A percentile compares a stretch with the other conserved stretches of the same genome.
Conservation (phyloP, 805 yeast species). For the Kluyveromyces dobzhanskii region DNA sequence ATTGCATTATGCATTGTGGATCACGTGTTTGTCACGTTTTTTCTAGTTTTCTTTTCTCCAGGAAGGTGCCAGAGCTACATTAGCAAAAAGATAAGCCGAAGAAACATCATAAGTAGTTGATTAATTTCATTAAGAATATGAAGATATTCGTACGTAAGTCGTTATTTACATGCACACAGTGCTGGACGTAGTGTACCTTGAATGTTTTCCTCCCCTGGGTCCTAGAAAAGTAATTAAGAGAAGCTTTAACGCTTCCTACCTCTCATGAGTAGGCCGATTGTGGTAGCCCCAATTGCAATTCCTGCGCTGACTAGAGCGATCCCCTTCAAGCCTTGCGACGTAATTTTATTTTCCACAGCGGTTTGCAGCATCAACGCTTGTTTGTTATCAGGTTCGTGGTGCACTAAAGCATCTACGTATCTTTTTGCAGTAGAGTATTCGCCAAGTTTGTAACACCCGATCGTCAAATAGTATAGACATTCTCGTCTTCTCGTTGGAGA, state of each 20-base stretch:
- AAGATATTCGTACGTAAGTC: too few species aligned
- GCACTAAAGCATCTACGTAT: conserved; percentile 69
- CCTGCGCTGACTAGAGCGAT: conserved; percentile 81
- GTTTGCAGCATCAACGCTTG: conserved; percentile 68
- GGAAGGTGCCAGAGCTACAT: too few species aligned
- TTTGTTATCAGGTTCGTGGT: conserved; percentile 74
- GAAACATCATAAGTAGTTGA: too few species aligned
- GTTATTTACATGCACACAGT: too few species aligned
- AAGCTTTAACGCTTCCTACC: conserved; percentile 12
- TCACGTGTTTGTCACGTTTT: too few species aligned
- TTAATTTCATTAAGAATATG: too few species aligned
- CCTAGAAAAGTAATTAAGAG: too few species aligned
- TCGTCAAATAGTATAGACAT: conserved; percentile 74
- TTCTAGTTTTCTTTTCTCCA: too few species aligned
- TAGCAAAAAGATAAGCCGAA: too few species aligned
- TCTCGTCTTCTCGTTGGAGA: conserved; percentile 83
- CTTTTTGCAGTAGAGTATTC: conserved; percentile 81
- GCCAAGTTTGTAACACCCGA: conserved; percentile 83
- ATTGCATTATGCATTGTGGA: too few species aligned
- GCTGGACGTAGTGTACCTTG: too few species aligned
- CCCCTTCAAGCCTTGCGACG: conserved; percentile 83
- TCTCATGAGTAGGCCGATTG: conserved; percentile 19
- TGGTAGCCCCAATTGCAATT: conserved; percentile 75
- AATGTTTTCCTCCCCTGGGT: too few species aligned
- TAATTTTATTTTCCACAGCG: conserved; percentile 75